Percentiles rank a stretch among this genome's conserved stretches.
These are phyloP conservation scores for Mortierella sp. DNA, from an alignment of 371 early-diverging fungal species.

Conservation along the genomic window DNA sequence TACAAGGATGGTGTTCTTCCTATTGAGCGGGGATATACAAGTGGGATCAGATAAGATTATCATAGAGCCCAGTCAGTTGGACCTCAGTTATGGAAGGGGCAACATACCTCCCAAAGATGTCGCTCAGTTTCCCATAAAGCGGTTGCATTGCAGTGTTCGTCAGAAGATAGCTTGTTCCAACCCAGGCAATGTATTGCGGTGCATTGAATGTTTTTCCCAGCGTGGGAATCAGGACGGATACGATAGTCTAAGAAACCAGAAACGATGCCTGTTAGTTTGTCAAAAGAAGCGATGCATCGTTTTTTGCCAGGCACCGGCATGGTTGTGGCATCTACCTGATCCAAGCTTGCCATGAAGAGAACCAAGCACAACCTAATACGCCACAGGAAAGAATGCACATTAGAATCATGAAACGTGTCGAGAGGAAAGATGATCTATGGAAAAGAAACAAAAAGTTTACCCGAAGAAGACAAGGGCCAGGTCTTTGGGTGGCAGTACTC, in stretches of 20 bases:
- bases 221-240: conserved; percentile 74
- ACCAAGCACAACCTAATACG: conserved; percentile 21
- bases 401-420: background rate
- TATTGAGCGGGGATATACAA: background rate
- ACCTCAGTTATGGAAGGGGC: too few species aligned
- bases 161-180: conserved; percentile 64
- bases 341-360: conserved; percentile 49
- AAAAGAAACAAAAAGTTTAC: conserved; percentile 9
- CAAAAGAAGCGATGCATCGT: background rate
- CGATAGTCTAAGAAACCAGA: conserved; percentile 64
- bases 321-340: conserved; percentile 23
- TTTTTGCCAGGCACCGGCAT: background rate
- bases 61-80: background rate
- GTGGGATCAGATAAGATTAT: background rate
- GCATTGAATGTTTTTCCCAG: conserved; percentile 77
- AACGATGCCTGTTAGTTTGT: background rate
- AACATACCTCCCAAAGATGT: conserved; percentile 56
- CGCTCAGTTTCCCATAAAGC: conserved; percentile 49
- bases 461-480: conserved; percentile 37
- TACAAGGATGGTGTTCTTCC: conserved; percentile 58
- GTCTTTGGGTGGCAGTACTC: conserved; percentile 29
- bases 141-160: conserved; percentile 57
- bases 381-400: background rate
- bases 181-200: conserved; percentile 63
- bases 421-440: background rate